A percentile compares a stretch with the other conserved stretches of the same genome.
Evolutionary conservation across 1,139 yeast species (phyloP).

Genomic region (Pichia sp.): DNA sequence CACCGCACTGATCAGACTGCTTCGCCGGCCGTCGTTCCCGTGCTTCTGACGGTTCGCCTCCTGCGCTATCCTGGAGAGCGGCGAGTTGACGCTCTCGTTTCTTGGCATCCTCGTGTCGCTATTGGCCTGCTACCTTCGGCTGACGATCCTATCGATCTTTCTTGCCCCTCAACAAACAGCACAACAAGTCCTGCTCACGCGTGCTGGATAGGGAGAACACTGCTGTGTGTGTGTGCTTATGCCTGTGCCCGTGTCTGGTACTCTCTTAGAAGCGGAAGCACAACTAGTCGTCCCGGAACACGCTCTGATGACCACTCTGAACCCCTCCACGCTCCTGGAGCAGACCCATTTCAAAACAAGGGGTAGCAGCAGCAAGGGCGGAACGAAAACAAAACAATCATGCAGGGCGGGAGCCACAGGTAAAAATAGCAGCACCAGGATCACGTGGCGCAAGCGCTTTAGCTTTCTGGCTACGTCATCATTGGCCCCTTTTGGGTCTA

Average conservation of each 20-base stretch:
- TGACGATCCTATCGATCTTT: background rate
- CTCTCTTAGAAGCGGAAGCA: background rate
- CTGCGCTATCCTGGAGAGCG: conserved; percentile 11
- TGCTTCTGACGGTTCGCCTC: conserved; percentile 6
- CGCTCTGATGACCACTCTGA: no score
- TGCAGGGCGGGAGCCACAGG: background rate
- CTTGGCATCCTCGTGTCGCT: background rate
- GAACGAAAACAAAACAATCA: background rate
- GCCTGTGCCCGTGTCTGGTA: background rate
- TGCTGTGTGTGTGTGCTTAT: background rate
- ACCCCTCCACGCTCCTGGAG: background rate
- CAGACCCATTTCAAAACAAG: background rate
- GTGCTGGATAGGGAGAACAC: background rate
- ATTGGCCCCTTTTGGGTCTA: background rate
- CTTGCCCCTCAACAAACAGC: background rate
- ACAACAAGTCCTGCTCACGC: background rate
- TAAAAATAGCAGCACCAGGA: background rate
- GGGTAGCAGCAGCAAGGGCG: background rate
- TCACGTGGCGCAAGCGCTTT: background rate
- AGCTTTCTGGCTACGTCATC: background rate
- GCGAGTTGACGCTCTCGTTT: conserved; percentile 7
- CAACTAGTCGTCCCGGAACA: background rate
- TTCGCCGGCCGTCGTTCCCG: conserved; percentile 4
- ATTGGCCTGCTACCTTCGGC: background rate
- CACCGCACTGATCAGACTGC: conserved; percentile 30